Conservation (phyloP, 73 alveolate genomes). For the Blepharisma japonicum region DNA sequence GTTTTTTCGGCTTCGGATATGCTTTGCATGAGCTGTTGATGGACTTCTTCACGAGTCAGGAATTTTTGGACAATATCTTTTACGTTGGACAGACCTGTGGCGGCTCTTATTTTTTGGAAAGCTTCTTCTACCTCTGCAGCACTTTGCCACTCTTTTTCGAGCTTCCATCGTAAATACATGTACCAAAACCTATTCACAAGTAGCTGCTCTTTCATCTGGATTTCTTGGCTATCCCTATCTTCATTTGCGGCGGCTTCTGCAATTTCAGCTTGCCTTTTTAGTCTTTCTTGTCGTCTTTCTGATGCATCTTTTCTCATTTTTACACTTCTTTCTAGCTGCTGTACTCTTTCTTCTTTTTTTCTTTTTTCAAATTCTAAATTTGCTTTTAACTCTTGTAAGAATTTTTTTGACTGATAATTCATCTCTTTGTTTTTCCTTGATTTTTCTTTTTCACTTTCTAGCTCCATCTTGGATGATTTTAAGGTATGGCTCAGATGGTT, state of each 20-base stretch:
- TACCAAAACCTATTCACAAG: conserved; percentile 68
- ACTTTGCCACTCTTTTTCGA: conserved; percentile 83
- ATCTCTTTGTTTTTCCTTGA: conserved; percentile 53
- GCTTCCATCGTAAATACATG: conserved; percentile 69
- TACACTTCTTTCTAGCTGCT: conserved; percentile 38
- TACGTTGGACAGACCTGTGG: conserved; percentile 79
- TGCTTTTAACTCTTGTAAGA: conserved; percentile 63
- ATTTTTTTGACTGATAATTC: conserved; percentile 54
- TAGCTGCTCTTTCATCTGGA: conserved; percentile 68
- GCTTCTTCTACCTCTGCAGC: conserved; percentile 77
- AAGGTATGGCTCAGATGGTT: conserved; percentile 50
- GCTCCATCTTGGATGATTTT: conserved; percentile 41
- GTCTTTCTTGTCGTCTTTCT: conserved; percentile 45
- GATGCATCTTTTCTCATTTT: conserved; percentile 37
- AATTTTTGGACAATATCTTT: conserved; percentile 78
- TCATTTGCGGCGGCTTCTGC: conserved; percentile 56
- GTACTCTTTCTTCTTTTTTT: conserved; percentile 38
- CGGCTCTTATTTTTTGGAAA: conserved; percentile 67
- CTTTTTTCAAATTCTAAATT: conserved; percentile 41
- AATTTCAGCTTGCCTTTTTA: conserved; percentile 40
- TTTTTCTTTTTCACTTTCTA: conserved; percentile 59
- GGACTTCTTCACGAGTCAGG: conserved; percentile 79
- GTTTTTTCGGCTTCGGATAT: conserved; percentile 76
- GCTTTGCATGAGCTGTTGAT: conserved; percentile 64
- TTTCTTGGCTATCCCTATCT: conserved; percentile 56